These are phyloP conservation scores for Glycine tomentella DNA, from an alignment of 306 rosid genomes.

Conservation along the genomic window DNA sequence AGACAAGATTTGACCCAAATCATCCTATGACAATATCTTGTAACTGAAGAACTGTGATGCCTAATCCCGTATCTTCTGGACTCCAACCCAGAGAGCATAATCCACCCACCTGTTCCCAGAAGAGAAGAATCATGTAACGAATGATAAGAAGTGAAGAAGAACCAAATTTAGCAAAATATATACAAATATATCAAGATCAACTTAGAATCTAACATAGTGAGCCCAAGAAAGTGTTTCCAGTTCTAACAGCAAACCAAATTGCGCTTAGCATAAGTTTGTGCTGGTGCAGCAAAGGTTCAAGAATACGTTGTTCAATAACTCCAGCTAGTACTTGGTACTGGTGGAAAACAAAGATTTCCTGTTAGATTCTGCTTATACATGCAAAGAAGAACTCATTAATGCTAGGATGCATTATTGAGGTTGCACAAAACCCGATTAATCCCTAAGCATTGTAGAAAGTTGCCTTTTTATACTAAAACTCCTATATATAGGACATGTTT, in stretches of 20 bases:
- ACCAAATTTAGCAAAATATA: constrained; percentile 17
- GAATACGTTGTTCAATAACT: constrained; percentile 76
- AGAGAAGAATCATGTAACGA: neutral
- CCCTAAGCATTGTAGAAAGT: too few relatives aligned
- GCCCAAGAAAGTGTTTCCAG: constrained; percentile 91
- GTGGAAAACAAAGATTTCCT: constrained; percentile 16
- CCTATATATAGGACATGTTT: too few relatives aligned
- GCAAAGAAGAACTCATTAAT: constrained; percentile 4
- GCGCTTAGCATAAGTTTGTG: constrained; percentile 79
- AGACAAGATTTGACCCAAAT: constrained; percentile 36
- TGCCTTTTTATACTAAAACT: too few relatives aligned
- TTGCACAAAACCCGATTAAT: too few relatives aligned
- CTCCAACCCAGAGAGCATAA: constrained; percentile 91
- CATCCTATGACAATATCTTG: constrained; percentile 12
- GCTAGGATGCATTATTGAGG: too few relatives aligned
- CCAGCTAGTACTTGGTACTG: constrained; percentile 86
- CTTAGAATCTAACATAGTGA: constrained; percentile 71
- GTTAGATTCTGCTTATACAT: constrained; percentile 32
- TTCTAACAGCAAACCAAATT: constrained; percentile 76
- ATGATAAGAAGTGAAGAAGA: neutral
- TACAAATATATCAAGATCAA: neutral
- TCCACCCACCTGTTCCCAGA: constrained; percentile 83
- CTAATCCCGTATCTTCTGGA: constrained; percentile 70
- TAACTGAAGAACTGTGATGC: constrained; percentile 22
- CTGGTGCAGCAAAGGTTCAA: constrained; percentile 79